Evolutionary conservation across 2,329 filamentous ascomycete genomes (phyloP).

Genomic region (Westerdykella ornata): DNA sequence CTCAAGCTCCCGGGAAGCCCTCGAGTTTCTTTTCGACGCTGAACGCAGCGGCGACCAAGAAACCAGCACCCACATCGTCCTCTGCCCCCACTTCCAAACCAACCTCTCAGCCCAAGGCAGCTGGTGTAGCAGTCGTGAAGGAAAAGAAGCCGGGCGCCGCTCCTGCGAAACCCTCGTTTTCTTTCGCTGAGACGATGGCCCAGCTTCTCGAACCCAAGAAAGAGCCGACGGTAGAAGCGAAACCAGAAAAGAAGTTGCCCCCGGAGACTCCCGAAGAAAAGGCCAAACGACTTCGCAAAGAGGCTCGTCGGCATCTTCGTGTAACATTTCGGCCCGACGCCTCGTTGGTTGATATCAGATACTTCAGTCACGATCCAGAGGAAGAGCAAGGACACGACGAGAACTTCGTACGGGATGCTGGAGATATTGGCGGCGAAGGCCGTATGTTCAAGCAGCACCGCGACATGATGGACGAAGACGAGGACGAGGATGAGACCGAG

Average conservation of each 20-base stretch:
- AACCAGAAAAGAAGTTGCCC: conserved; percentile 48
- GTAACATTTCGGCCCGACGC: conserved; percentile 65
- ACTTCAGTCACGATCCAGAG: conserved; percentile 65
- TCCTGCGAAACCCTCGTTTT: conserved; percentile 30
- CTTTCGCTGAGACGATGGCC: conserved; percentile 38
- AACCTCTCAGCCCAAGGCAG: conserved; percentile 20
- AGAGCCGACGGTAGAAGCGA: conserved; percentile 42
- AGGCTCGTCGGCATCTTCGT: conserved; percentile 61
- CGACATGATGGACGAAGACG: conserved; percentile 58
- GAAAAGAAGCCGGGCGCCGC: conserved; percentile 26
- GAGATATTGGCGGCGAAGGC: conserved; percentile 59
- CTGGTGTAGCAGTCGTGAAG: conserved; percentile 15
- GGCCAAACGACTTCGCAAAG: conserved; percentile 62
- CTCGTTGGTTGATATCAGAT: conserved; percentile 58
- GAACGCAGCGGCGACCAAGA: conserved; percentile 41
- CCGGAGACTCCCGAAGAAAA: conserved; percentile 63
- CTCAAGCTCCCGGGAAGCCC: conserved; percentile 40
- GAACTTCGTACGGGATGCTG: conserved; percentile 64
- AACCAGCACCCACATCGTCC: conserved; percentile 24
- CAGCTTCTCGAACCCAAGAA: conserved; percentile 51
- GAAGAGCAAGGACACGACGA: conserved; percentile 63
- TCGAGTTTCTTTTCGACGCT: conserved; percentile 43
- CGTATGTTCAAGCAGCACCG: conserved; percentile 51
- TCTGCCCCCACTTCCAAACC: conserved; percentile 18
- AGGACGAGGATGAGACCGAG: conserved; percentile 54